Evolutionary conservation across 352 stramenopile species (phyloP).

Genomic region (Hyaloperonospora arabidopsidis): DNA sequence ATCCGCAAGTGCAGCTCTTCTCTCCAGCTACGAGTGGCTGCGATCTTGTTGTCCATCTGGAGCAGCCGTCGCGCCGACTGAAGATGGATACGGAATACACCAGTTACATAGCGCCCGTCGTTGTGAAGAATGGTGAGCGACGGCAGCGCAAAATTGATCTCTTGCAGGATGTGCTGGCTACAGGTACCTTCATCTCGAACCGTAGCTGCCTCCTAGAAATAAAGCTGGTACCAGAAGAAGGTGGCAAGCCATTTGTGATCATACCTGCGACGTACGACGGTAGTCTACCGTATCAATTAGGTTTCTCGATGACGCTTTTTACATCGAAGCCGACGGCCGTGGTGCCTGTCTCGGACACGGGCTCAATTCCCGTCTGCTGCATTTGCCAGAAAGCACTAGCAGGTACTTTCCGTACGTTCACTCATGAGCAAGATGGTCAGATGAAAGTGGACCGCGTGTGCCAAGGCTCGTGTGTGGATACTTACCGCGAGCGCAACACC

Average conservation of each 20-base stretch:
- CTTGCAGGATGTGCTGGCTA: conserved; percentile 66
- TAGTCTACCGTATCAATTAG: conserved; percentile 39
- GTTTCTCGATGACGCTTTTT: conserved; percentile 51
- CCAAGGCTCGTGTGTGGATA: conserved; percentile 58
- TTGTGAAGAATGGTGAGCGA: conserved; percentile 64
- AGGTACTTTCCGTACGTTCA: conserved; percentile 64
- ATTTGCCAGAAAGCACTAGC: conserved; percentile 55
- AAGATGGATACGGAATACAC: conserved; percentile 70
- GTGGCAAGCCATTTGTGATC: conserved; percentile 48
- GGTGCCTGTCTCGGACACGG: conserved; percentile 51
- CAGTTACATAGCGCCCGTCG: conserved; percentile 68
- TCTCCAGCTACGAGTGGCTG: conserved; percentile 48
- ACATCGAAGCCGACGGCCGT: conserved; percentile 54
- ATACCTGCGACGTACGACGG: conserved; percentile 69
- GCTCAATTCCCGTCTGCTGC: conserved; percentile 53
- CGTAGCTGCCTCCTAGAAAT: conserved; percentile 63
- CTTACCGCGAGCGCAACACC: conserved; percentile 70
- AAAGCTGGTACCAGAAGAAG: conserved; percentile 32
- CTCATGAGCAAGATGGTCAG: conserved; percentile 40
- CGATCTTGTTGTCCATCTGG: conserved; percentile 48
- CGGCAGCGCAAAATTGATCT: conserved; percentile 75
- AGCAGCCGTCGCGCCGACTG: conserved; percentile 68
- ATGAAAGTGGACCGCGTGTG: conserved; percentile 68
- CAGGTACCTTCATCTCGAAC: conserved; percentile 81
- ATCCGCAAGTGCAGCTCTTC: conserved; percentile 80